A percentile compares a stretch with the other conserved stretches of the same genome.
Evolutionary conservation across 331 rosid genomes (phyloP).

Genomic region (Spiraea crenata): DNA sequence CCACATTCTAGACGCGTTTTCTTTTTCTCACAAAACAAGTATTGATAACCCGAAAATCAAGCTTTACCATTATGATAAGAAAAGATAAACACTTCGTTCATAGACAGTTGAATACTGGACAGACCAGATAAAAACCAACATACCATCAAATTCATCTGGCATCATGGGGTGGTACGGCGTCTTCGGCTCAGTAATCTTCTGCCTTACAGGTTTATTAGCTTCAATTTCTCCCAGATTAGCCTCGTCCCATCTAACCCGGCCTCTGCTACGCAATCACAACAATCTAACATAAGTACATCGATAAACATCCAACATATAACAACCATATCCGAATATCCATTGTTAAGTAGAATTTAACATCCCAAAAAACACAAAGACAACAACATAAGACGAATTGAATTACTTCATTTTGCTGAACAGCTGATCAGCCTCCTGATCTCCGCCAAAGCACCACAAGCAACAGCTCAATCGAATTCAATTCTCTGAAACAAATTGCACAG

Average conservation of each 20-base stretch:
- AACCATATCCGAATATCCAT: not conserved
- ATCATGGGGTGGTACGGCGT: slow-evolving; percentile 95
- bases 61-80: not conserved
- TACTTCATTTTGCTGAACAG: slow-evolving; percentile 59
- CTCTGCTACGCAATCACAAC: slow-evolving; percentile 35
- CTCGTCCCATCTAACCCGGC: slow-evolving; percentile 92
- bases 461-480: slow-evolving; percentile 33
- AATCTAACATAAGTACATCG: slow-evolving; percentile 25
- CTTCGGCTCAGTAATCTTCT: slow-evolving; percentile 98
- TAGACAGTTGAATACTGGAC: not conserved
- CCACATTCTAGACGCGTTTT: not conserved
- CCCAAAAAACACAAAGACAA: slow-evolving; percentile 6
- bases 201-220: slow-evolving; percentile 95
- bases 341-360: not conserved
- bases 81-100: not conserved
- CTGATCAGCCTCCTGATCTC: slow-evolving; percentile 38
- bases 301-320: not conserved
- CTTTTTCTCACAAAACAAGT: not conserved
- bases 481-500: slow-evolving; percentile 32
- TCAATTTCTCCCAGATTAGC: slow-evolving; percentile 85
- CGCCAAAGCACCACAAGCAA: slow-evolving; percentile 28
- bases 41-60: not conserved
- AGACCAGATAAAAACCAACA: not conserved
- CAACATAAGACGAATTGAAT: slow-evolving; percentile 20
- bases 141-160: slow-evolving; percentile 88